Conservation (phyloP, 2,329 filamentous ascomycete genomes). For the Neofusicoccum cordaticola region DNA sequence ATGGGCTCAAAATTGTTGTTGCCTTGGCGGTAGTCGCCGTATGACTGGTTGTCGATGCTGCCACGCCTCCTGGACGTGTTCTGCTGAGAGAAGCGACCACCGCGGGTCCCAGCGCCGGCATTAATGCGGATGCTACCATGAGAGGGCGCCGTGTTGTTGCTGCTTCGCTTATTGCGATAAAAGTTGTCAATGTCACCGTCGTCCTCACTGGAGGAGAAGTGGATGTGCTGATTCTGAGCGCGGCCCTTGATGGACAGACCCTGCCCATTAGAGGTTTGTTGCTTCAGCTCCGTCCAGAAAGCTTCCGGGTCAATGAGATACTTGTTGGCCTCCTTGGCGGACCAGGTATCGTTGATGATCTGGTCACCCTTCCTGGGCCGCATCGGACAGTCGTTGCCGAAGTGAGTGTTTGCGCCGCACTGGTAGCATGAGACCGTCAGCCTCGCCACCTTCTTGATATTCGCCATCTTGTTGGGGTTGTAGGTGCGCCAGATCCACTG, state of each 20-base stretch:
- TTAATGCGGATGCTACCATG: slow-evolving; percentile 17
- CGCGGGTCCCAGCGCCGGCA: neutral
- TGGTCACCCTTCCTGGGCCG: neutral
- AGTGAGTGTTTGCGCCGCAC: slow-evolving; percentile 57
- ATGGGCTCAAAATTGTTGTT: slow-evolving; percentile 5
- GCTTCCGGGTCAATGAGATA: slow-evolving; percentile 16
- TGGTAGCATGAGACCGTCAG: slow-evolving; percentile 56
- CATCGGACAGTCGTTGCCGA: slow-evolving; percentile 53
- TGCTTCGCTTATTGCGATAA: slow-evolving; percentile 7
- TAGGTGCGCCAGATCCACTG: slow-evolving; percentile 61
- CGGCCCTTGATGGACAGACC: slow-evolving; percentile 20
- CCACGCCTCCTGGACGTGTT: neutral
- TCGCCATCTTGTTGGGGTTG: slow-evolving; percentile 29
- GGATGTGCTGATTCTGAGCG: slow-evolving; percentile 10
- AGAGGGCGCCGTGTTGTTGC: neutral
- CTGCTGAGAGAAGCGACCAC: slow-evolving; percentile 1
- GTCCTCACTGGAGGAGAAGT: slow-evolving; percentile 6
- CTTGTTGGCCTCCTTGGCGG: slow-evolving; percentile 17
- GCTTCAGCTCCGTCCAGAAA: neutral
- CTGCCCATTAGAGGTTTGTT: neutral
- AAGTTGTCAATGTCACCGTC: slow-evolving; percentile 15
- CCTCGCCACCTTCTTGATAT: slow-evolving; percentile 48
- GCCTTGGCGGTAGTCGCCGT: neutral
- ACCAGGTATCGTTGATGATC: slow-evolving; percentile 15
- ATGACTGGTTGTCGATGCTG: neutral